A percentile compares a stretch with the other conserved stretches of the same genome.
phyloP scores from a whole-genome alignment of 345 rosid genomes.

The Noccaea caerulescens region DNA sequence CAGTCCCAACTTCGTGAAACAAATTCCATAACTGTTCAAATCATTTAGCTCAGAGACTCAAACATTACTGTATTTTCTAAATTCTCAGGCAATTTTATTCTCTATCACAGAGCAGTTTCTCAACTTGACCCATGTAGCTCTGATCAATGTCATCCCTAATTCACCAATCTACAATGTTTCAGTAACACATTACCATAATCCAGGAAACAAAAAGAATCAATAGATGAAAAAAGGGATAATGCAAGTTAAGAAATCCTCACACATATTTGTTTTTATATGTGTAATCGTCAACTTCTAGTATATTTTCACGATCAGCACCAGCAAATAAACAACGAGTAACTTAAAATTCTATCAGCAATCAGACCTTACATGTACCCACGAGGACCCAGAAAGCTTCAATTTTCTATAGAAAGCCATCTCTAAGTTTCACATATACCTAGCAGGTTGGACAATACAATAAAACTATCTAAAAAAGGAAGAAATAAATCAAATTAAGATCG shows the following conservation, averaged over 20 bases:
- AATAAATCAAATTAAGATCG: neutral
- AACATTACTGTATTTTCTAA: conserved; percentile 42
- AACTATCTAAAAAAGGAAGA: neutral
- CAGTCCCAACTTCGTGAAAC: conserved; percentile 41
- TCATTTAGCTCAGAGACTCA: conserved; percentile 34
- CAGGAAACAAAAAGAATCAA: conserved; percentile 44
- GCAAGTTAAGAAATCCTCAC: neutral
- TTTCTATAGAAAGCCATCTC: neutral
- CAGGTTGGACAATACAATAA: neutral
- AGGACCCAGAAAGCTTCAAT: neutral
- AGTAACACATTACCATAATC: conserved; percentile 49
- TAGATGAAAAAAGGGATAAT: conserved; percentile 23
- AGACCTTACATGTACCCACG: neutral
- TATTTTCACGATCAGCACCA: neutral
- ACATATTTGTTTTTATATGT: neutral
- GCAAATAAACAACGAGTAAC: too few relatives aligned
- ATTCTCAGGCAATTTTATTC: conserved; percentile 39
- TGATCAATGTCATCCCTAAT: conserved; percentile 55
- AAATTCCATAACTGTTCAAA: conserved; percentile 40
- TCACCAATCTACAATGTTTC: conserved; percentile 55
- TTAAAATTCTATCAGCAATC: neutral
- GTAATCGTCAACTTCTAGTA: neutral
- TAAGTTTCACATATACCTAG: neutral
- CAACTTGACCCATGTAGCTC: conserved; percentile 55
- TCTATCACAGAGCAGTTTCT: conserved; percentile 50